These are phyloP conservation scores for Backusella parvicylindrica DNA, from an alignment of 192 early-diverging fungal genomes.

Conservation along the genomic window DNA sequence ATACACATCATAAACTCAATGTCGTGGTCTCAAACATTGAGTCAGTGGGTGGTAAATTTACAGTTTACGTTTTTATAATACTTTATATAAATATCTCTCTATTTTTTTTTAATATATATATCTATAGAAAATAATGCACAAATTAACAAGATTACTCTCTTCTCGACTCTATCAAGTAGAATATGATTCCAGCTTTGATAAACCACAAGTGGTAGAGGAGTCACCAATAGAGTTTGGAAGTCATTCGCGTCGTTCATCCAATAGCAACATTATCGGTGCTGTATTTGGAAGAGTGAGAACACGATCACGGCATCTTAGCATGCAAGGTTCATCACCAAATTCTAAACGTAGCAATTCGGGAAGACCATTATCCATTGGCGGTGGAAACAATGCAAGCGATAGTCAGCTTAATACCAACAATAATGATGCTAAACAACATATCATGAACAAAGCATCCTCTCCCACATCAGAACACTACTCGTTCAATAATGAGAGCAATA, in stretches of 20 bases:
- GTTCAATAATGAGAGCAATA: not conserved
- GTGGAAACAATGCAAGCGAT: conserved; percentile 12
- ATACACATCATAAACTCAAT: conserved; percentile 42
- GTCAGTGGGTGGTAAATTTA: conserved; percentile 72
- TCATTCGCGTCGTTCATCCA: not conserved
- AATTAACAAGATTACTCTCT: conserved; percentile 59
- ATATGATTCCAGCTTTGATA: conserved; percentile 44
- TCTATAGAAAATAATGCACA: conserved; percentile 55
- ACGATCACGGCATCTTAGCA: conserved; percentile 32
- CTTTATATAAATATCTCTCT: not conserved
- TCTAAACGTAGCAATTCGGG: conserved; percentile 5
- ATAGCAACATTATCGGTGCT: not conserved
- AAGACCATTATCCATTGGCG: conserved; percentile 20
- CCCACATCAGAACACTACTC: not conserved
- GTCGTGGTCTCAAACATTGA: conserved; percentile 54
- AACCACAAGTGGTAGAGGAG: not conserved
- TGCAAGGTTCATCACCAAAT: conserved; percentile 28
- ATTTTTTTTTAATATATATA: not conserved
- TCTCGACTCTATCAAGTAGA: conserved; percentile 60
- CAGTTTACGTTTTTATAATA: too few species aligned
- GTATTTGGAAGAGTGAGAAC: conserved; percentile 9
- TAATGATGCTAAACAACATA: not conserved
- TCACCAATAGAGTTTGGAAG: not conserved
- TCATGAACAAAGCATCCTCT: not conserved
- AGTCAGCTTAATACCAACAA: conserved; percentile 11